Evolutionary conservation across 140 eudicot species (phyloP).

Genomic region (Anethum foeniculum): DNA sequence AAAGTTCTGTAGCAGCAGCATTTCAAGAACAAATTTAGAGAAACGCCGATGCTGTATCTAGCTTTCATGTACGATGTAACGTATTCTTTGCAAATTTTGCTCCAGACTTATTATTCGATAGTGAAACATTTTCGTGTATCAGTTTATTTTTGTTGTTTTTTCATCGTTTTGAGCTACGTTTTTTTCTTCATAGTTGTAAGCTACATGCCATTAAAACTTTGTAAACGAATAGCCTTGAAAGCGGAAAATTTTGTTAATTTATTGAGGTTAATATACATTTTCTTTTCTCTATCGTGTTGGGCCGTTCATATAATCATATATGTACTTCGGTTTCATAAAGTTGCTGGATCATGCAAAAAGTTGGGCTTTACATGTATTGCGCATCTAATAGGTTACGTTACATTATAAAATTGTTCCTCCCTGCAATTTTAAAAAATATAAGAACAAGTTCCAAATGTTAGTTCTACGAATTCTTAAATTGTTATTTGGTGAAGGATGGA

Average conservation of each 20-base stretch:
- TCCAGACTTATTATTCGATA: background rate
- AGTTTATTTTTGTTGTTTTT: background rate
- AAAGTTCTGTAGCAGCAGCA: constrained; percentile 16
- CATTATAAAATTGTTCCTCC: too few relatives aligned
- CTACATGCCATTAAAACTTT: background rate
- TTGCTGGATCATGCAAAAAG: too few relatives aligned
- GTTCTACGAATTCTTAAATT: too few relatives aligned
- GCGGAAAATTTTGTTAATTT: too few relatives aligned
- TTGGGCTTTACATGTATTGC: too few relatives aligned
- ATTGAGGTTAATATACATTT: background rate
- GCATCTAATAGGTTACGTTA: too few relatives aligned
- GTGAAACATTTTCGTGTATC: background rate
- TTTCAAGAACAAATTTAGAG: background rate
- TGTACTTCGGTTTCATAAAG: too few relatives aligned
- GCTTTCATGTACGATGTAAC: background rate
- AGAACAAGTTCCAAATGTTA: too few relatives aligned
- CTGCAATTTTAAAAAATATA: too few relatives aligned
- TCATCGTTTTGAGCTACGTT: background rate
- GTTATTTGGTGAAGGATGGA: too few relatives aligned
- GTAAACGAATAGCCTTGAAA: background rate
- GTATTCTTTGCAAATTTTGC: background rate
- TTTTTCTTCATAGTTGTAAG: background rate
- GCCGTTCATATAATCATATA: background rate
- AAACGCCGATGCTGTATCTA: background rate
- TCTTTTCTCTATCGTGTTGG: background rate